phyloP scores from a whole-genome alignment of 2,329 filamentous ascomycete species.

The Plenodomus tracheiphilus region DNA sequence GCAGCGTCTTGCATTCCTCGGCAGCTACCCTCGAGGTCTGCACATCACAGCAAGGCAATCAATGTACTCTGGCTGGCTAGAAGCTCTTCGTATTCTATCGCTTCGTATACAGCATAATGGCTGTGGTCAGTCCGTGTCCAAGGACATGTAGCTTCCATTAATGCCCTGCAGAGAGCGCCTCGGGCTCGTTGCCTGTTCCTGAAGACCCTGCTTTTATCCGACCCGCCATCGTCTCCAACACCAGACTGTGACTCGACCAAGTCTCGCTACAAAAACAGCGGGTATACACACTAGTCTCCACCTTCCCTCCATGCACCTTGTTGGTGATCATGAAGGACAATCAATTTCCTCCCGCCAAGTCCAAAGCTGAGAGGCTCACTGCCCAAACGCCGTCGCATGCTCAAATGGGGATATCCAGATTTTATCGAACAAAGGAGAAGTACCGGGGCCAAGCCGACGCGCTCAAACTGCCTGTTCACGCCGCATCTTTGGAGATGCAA shows the following conservation, averaged over 20 bases:
- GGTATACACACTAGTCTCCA: slow-evolving; percentile 1
- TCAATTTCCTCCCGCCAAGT: slow-evolving; percentile 7
- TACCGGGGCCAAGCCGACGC: neutral
- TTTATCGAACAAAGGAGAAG: slow-evolving; percentile 17
- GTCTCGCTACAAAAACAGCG: neutral
- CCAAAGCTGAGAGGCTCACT: slow-evolving; percentile 11
- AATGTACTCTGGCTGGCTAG: too few species aligned
- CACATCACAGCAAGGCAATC: slow-evolving; percentile 10
- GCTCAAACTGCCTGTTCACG: slow-evolving; percentile 18
- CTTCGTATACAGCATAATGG: too few species aligned
- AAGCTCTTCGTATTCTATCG: too few species aligned
- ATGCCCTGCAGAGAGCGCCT: neutral
- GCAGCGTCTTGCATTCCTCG: slow-evolving; percentile 19
- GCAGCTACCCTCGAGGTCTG: neutral
- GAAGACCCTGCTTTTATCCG: neutral
- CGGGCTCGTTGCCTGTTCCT: neutral
- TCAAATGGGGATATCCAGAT: slow-evolving; percentile 26
- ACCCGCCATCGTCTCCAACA: neutral
- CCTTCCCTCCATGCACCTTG: slow-evolving; percentile 6
- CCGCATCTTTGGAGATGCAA: slow-evolving; percentile 32
- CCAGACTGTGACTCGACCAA: neutral
- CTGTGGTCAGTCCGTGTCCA: neutral
- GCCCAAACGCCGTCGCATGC: slow-evolving; percentile 28
- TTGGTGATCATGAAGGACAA: slow-evolving; percentile 11
- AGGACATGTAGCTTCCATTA: neutral